Base-by-base conservation (phyloP, 192 early-diverging fungal species). In the Coemansia sp. region DNA sequence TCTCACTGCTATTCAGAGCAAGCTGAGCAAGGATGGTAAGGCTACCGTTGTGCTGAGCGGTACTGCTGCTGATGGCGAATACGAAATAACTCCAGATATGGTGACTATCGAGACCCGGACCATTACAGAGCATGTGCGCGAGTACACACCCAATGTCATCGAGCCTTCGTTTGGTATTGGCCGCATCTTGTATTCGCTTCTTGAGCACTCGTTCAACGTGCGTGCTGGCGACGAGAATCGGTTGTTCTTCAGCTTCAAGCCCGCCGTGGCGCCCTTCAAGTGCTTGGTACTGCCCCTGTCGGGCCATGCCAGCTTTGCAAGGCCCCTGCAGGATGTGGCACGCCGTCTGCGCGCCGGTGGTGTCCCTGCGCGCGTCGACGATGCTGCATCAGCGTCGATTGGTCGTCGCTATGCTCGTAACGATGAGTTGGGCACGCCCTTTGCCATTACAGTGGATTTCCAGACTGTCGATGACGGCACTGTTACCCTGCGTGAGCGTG, bases 91-190 rank as follows among this genome's bases (percentile, higher is more conserved):
- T 0, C 24, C 68, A 1, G 77, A 80, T 3, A 39, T 39, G 77
- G 61, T 84, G 13, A 69, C 62, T 28, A 79, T 85, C 40, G 77
- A 82, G 65, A 67, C 63, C 48, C 53, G 59, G 64, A 79, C 76
- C 46, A 64, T 82, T 46, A 70, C 64, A 24, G 80, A 82, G 70
- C 57, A 76, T 80, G 91, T 95, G 21, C 93, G 95, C 76, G 95
- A 98, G 81, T 99, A 91, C 84, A 91, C 84, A 20, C 97, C 97
- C 46, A 99, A 94, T 71, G 97, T 99, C 69, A 98, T 99, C 74
- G 97, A 99, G 83, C 97, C 97, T 24, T 98, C 97, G 31, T 99
- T 99, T 83, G 97, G 96, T 86, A 91, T 99, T 62, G 95, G 96
- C 60, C 94, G 97, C 67, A 98, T 99, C 56, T 80, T 99, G 60